These are phyloP conservation scores for Wickerhamiella azyma DNA, from an alignment of 805 yeast genomes.

Conservation along the genomic window DNA sequence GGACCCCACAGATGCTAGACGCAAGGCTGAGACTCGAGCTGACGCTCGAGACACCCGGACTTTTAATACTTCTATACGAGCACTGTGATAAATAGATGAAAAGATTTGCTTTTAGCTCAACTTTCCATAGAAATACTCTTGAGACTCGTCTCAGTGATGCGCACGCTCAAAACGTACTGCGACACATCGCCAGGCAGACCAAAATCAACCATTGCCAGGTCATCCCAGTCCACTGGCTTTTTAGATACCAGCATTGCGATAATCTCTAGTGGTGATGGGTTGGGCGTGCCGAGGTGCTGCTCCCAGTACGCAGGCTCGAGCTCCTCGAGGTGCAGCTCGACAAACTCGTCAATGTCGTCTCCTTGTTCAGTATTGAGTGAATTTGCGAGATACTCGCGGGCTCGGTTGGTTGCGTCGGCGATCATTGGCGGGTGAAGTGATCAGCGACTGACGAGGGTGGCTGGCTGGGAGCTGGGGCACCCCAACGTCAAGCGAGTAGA, in stretches of 20 bases:
- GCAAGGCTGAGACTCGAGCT: no score
- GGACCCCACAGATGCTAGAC: no score
- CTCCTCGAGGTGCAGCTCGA: not conserved
- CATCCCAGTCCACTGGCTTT: not conserved
- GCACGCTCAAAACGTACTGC: not conserved
- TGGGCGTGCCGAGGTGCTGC: not conserved
- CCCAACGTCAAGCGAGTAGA: no score
- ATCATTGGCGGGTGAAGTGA: no score
- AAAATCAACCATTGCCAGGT: not conserved
- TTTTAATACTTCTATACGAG: no score
- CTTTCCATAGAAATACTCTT: not conserved
- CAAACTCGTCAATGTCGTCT: not conserved
- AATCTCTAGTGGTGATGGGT: not conserved
- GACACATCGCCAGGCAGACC: not conserved
- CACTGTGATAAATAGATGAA: no score
- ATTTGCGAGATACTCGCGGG: not conserved
- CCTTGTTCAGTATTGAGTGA: not conserved
- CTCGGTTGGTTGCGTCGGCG: not conserved
- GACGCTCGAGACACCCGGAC: no score
- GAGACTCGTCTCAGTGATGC: not conserved
- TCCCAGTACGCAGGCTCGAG: not conserved
- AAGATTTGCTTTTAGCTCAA: no score
- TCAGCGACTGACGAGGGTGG: no score
- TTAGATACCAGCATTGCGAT: not conserved
- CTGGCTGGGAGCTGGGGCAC: no score